These are phyloP conservation scores for Rhododendron ferrugineum DNA, from an alignment of 148 eudicot species.

Conservation along the genomic window DNA sequence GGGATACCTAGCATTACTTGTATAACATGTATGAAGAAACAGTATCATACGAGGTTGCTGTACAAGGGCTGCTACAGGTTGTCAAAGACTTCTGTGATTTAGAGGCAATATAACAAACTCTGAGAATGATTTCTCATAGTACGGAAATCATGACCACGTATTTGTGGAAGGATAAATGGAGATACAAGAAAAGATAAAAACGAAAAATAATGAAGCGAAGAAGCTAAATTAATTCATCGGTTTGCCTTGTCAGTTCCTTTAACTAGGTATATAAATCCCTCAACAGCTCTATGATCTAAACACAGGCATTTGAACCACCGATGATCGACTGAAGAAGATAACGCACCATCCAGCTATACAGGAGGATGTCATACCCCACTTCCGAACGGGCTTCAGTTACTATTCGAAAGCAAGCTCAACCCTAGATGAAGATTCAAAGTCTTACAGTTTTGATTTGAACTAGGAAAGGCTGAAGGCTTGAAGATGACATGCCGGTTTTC, in stretches of 20 bases:
- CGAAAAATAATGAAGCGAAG: neutral
- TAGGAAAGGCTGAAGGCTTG: conserved; percentile 20
- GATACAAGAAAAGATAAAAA: neutral
- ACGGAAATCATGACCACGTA: neutral
- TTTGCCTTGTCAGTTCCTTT: neutral
- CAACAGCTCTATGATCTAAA: neutral
- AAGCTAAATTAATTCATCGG: neutral
- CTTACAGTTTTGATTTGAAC: conserved; percentile 30
- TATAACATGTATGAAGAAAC: neutral
- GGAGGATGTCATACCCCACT: conserved; percentile 1
- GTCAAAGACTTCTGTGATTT: neutral
- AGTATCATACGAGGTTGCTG: neutral
- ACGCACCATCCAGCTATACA: neutral
- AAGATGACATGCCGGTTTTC: conserved; percentile 15
- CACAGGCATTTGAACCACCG: neutral
- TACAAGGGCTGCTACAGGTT: neutral
- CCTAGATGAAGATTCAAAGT: conserved; percentile 51
- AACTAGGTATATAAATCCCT: neutral
- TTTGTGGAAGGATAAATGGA: neutral
- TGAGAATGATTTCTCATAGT: neutral
- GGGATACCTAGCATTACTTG: no score
- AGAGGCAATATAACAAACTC: neutral
- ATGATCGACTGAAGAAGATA: neutral
- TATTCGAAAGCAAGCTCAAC: conserved; percentile 27
- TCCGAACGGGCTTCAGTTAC: neutral